These are phyloP conservation scores for Ogataea pignaliae DNA, from an alignment of 805 yeast genomes.

Conservation along the genomic window DNA sequence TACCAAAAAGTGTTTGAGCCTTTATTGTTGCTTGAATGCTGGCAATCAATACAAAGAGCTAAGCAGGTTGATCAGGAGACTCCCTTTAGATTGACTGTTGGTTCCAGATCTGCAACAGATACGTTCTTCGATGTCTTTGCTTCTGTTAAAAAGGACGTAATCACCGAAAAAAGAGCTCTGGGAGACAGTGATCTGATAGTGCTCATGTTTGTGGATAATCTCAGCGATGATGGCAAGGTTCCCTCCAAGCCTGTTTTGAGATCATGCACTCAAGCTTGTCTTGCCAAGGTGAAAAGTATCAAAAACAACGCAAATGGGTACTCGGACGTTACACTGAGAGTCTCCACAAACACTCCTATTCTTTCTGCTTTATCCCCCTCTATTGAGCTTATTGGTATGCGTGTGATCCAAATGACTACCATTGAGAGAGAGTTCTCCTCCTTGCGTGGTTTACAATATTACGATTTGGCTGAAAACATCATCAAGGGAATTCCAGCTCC, in stretches of 20 bases:
- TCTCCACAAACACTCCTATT: constrained; percentile 50
- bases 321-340: constrained; percentile 71
- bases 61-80: constrained; percentile 52
- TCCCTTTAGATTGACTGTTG: constrained; percentile 67
- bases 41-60: constrained; percentile 83
- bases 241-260: constrained; percentile 14
- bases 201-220: constrained; percentile 47
- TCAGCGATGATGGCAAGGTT: constrained; percentile 25
- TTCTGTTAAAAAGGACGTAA: constrained; percentile 49
- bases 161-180: constrained; percentile 46
- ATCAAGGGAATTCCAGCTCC: constrained; percentile 58
- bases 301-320: constrained; percentile 61
- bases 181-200: constrained; percentile 76
- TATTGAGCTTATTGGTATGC: constrained; percentile 59
- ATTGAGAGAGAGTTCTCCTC: constrained; percentile 91
- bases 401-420: constrained; percentile 83
- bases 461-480: constrained; percentile 68
- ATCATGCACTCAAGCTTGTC: constrained; percentile 45
- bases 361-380: constrained; percentile 57
- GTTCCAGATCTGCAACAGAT: constrained; percentile 78
- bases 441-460: constrained; percentile 73
- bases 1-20: constrained; percentile 76
- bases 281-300: constrained; percentile 76
- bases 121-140: constrained; percentile 85
- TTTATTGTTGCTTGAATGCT: constrained; percentile 78